Conservation (phyloP, 805 yeast species). For the Helenozyma rhizophorensis region DNA sequence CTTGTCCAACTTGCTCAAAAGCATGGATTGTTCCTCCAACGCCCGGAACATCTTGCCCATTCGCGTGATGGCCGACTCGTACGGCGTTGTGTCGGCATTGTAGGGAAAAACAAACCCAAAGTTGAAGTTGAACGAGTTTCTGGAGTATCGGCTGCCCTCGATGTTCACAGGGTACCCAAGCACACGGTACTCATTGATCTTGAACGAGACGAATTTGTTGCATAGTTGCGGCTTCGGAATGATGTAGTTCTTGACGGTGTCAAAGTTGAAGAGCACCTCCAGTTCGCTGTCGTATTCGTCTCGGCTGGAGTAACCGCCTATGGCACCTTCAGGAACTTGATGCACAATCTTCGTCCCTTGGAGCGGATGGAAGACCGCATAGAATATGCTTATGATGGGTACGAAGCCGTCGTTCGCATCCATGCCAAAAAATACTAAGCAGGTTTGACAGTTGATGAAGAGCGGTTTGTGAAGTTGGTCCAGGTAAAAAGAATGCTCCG, state of each 20-base stretch:
- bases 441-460: neutral
- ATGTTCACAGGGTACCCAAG: constrained; percentile 89
- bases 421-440: constrained; percentile 17
- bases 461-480: neutral
- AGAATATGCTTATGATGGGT: constrained; percentile 85
- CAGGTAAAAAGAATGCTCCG: constrained; percentile 12
- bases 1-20: constrained; percentile 53
- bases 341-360: constrained; percentile 90
- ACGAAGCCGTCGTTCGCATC: constrained; percentile 60
- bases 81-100: constrained; percentile 76
- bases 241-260: constrained; percentile 80
- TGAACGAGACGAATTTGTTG: constrained; percentile 71
- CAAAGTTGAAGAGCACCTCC: constrained; percentile 60
- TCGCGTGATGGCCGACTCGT: constrained; percentile 78
- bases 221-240: constrained; percentile 93
- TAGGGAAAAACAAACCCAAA: constrained; percentile 88
- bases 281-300: constrained; percentile 4
- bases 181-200: constrained; percentile 64
- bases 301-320: constrained; percentile 19
- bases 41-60: constrained; percentile 87
- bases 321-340: constrained; percentile 82
- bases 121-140: constrained; percentile 91
- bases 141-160: constrained; percentile 66
- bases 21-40: constrained; percentile 81
- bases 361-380: constrained; percentile 90